Conservation (phyloP, 306 rosid genomes). For the Cucumis cinereus region DNA sequence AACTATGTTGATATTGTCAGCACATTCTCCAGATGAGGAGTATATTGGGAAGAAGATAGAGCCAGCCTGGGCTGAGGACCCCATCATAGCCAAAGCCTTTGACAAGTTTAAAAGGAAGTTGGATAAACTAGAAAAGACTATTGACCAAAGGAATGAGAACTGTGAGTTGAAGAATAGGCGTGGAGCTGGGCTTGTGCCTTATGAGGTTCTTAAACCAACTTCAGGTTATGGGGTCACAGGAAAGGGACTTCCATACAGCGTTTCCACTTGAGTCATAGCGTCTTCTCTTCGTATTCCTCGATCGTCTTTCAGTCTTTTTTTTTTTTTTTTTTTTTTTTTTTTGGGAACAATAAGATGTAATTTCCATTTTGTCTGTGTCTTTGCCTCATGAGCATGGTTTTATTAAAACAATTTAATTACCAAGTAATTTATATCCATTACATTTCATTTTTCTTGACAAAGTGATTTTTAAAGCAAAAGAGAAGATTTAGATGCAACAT, state of each 20-base stretch:
- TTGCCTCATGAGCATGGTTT: too few relatives aligned
- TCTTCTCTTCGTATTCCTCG: too few relatives aligned
- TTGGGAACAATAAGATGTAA: too few relatives aligned
- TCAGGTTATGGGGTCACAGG: conserved; percentile 58
- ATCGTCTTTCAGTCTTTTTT: neutral
- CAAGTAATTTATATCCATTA: too few relatives aligned
- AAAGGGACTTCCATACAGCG: conserved; percentile 69
- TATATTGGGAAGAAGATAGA: conserved; percentile 53
- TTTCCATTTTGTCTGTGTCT: too few relatives aligned
- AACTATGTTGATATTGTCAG: conserved; percentile 45
- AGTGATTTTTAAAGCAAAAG: too few relatives aligned
- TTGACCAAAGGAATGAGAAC: conserved; percentile 40
- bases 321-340: too few relatives aligned
- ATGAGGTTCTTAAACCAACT: conserved; percentile 64
- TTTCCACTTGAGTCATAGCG: conserved; percentile 33
- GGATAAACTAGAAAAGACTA: conserved; percentile 24
- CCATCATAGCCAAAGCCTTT: conserved; percentile 34
- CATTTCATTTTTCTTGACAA: too few relatives aligned
- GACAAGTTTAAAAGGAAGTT: conserved; percentile 32
- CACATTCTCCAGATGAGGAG: conserved; percentile 73
- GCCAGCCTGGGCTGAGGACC: conserved; percentile 47
- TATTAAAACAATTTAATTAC: too few relatives aligned
- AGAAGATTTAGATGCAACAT: too few relatives aligned
- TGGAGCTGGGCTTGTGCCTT: conserved; percentile 70
- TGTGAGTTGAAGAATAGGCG: conserved; percentile 39